Base-by-base conservation (phyloP, 371 early-diverging fungal genomes). In the Circinella minor region DNA sequence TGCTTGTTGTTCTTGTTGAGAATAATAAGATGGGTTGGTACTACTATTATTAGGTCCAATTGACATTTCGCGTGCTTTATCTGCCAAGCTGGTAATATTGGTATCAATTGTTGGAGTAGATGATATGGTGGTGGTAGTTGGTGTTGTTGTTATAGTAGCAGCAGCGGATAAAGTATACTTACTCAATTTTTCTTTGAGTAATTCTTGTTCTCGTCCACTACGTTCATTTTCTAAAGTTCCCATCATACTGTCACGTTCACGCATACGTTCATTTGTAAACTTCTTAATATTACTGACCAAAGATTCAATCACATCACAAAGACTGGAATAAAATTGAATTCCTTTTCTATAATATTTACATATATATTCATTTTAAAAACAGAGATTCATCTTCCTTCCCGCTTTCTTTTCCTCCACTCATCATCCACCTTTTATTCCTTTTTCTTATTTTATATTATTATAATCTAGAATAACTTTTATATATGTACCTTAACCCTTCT, bases 251-350 rank as follows among this genome's bases (percentile, higher is more conserved):
- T 81, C 82, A 34, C 94, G 87, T 73, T 95, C 94, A 15, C 89
- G 81, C 36, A 78, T 82, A 27, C 97, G 87, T 13, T 91, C 83
- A 6, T 82, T 68, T 6, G 89, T 85, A 76, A 94, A 95, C 36
- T 87, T 85, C 10, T 84, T 78, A n/a, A 89, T 88, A 46, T 89
- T 91, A 34, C 77, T 77, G 36, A 73, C 73, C 43, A 95, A 84
- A 20, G 85, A 77, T 38, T 87, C 88, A 10, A 94, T 84, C 43
- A 91, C 77, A 15, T 90, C 92, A 15, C 82, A 79, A 61, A 95
- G 69, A 64, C 90, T 88, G 17, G 88, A 81, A 69, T 97, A 97
- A 71, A 94, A 97, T 59, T 89, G 85, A n/a, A 92, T 82, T 0
- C 95, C 95, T 69, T 89, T 87, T 15, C 79, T 83, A 55, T 27